Percentiles rank a stretch among this genome's conserved stretches.
Evolutionary conservation across 2,329 filamentous ascomycete species (phyloP).

Genomic region (Phoma sp.): DNA sequence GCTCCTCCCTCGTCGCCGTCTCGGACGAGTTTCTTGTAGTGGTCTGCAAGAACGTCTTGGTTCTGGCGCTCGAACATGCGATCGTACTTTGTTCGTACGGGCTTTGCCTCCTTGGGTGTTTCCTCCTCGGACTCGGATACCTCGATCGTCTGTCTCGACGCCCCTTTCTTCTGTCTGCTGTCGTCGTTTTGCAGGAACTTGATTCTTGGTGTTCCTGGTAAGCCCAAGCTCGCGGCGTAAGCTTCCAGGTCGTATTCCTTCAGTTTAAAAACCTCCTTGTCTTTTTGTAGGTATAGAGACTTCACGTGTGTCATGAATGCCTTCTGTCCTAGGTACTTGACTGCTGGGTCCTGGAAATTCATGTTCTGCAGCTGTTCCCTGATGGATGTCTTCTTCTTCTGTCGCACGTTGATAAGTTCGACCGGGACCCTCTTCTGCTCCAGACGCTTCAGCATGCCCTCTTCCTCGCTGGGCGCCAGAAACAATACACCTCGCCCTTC

Average conservation of each 20-base stretch:
- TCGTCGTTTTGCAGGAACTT: slow-evolving; percentile 92
- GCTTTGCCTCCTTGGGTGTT: slow-evolving; percentile 60
- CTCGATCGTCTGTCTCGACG: slow-evolving; percentile 69
- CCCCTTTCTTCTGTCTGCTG: slow-evolving; percentile 86
- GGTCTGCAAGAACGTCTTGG: slow-evolving; percentile 91
- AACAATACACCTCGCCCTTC: slow-evolving; percentile 89
- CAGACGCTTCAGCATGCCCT: slow-evolving; percentile 84
- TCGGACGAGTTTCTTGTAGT: slow-evolving; percentile 87
- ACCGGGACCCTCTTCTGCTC: slow-evolving; percentile 91
- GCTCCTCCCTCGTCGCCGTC: slow-evolving; percentile 51
- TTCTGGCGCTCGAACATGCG: slow-evolving; percentile 98
- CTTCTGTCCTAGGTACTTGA: slow-evolving; percentile 96
- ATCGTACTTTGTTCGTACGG: slow-evolving; percentile 93
- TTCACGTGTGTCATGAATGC: slow-evolving; percentile 90
- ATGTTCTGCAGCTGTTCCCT: slow-evolving; percentile 87
- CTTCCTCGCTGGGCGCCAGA: slow-evolving; percentile 88
- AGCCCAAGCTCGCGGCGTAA: slow-evolving; percentile 82
- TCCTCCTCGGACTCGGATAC: slow-evolving; percentile 65
- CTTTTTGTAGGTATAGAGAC: slow-evolving; percentile 84
- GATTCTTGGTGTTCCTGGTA: slow-evolving; percentile 90
- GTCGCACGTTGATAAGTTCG: slow-evolving; percentile 81
- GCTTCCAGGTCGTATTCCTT: slow-evolving; percentile 83
- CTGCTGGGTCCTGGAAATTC: slow-evolving; percentile 91
- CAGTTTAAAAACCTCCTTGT: slow-evolving; percentile 90
- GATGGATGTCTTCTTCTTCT: slow-evolving; percentile 88